Percentiles rank a stretch among this genome's conserved stretches.
Evolutionary conservation across 2,329 filamentous ascomycete species (phyloP).

Genomic region (Nannizziopsis barbatae): DNA sequence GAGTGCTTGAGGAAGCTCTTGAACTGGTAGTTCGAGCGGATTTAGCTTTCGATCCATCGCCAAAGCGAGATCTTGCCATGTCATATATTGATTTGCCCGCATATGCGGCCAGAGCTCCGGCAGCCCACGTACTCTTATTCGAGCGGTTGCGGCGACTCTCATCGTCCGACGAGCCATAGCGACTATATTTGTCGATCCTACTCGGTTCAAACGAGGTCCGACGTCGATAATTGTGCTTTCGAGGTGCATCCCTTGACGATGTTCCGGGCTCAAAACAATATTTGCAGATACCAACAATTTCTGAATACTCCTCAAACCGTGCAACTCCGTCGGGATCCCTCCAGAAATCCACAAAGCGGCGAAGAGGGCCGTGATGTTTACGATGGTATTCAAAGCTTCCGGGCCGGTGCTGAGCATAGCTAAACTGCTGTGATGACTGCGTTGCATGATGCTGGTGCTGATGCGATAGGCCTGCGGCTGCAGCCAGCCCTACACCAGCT

Average conservation of each 20-base stretch:
- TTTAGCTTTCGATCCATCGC: background rate
- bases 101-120: constrained; percentile 45
- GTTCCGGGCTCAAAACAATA: constrained; percentile 53
- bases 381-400: constrained; percentile 40
- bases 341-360: constrained; percentile 49
- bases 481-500: constrained; percentile 33
- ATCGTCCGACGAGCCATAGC: constrained; percentile 45
- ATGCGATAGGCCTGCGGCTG: constrained; percentile 17
- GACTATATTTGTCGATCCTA: constrained; percentile 49
- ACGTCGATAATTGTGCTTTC: constrained; percentile 47
- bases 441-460: constrained; percentile 25
- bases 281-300: constrained; percentile 55
- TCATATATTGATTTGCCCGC: constrained; percentile 44
- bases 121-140: constrained; percentile 41
- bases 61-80: constrained; percentile 20
- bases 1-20: constrained; percentile 18
- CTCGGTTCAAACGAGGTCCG: constrained; percentile 39
- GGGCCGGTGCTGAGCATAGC: constrained; percentile 22
- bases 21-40: background rate
- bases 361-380: constrained; percentile 46
- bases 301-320: constrained; percentile 56
- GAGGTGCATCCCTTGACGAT: constrained; percentile 46
- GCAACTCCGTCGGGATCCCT: constrained; percentile 53
- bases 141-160: constrained; percentile 36
- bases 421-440: constrained; percentile 22